Conservation (phyloP, 176 grass and related monocot genomes). For the Echinochloa phyllopogon region DNA sequence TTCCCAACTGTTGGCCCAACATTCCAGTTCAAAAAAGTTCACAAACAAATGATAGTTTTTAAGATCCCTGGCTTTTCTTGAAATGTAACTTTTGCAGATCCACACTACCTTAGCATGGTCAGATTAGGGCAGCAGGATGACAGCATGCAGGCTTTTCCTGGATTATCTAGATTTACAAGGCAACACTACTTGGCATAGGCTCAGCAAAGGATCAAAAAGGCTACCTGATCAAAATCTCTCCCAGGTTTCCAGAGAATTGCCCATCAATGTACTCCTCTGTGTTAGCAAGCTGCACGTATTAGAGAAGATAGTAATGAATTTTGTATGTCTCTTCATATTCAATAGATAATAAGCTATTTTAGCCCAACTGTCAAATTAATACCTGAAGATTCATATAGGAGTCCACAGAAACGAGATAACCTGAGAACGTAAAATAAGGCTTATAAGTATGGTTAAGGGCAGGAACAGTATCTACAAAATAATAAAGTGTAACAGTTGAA, state of each 20-base stretch:
- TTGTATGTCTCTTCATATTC: not conserved
- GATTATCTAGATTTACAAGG: not conserved
- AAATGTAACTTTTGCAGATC: constrained; percentile 21
- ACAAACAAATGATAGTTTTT: not conserved
- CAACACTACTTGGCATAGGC: not conserved
- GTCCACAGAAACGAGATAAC: constrained; percentile 93
- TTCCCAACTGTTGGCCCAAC: not conserved
- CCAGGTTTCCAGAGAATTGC: constrained; percentile 81
- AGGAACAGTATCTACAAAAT: not conserved
- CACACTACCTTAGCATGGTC: not conserved
- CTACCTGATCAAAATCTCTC: constrained; percentile 90
- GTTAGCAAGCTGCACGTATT: constrained; percentile 69
- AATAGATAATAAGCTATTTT: not conserved
- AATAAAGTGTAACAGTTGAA: not conserved
- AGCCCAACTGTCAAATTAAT: not conserved
- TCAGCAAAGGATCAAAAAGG: not conserved
- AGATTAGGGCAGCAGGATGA: not conserved
- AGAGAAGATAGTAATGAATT: not conserved
- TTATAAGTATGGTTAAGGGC: not conserved
- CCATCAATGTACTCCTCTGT: constrained; percentile 92
- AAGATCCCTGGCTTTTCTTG: not conserved
- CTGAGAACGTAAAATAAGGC: constrained; percentile 42
- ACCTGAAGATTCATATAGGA: constrained; percentile 97
- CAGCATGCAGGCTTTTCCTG: not conserved
- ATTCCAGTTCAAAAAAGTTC: not conserved